A percentile compares a stretch with the other conserved stretches of the same genome.
phyloP scores from a whole-genome alignment of 2,329 filamentous ascomycete genomes.

The Beauveria sp. region DNA sequence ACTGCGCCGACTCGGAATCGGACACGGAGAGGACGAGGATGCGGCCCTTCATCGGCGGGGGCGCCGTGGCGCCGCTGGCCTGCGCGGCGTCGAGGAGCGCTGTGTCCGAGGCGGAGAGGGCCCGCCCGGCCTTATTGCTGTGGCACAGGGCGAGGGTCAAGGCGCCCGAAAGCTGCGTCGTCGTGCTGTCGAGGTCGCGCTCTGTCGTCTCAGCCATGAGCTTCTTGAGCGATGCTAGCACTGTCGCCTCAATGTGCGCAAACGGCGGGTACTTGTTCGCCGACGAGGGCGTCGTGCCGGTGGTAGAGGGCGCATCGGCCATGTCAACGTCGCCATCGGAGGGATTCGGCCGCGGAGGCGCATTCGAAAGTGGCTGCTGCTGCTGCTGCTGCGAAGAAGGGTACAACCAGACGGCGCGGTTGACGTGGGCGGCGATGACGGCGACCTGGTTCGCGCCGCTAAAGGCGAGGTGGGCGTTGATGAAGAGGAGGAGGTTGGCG shows the following conservation, averaged over 20 bases:
- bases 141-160: slow-evolving; percentile 82
- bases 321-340: slow-evolving; percentile 48
- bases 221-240: slow-evolving; percentile 65
- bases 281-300: slow-evolving; percentile 28
- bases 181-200: slow-evolving; percentile 60
- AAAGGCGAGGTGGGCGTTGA: slow-evolving; percentile 92
- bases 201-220: slow-evolving; percentile 64
- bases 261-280: slow-evolving; percentile 95
- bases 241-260: slow-evolving; percentile 72
- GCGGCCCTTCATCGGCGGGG: slow-evolving; percentile 39
- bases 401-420: slow-evolving; percentile 85
- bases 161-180: slow-evolving; percentile 84
- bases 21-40: slow-evolving; percentile 89
- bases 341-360: background rate
- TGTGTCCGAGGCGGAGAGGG: slow-evolving; percentile 50
- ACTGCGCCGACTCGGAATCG: slow-evolving; percentile 76
- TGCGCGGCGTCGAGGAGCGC: slow-evolving; percentile 30
- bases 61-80: slow-evolving; percentile 22
- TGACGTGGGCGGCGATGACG: slow-evolving; percentile 80
- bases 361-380: slow-evolving; percentile 5
- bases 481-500: slow-evolving; percentile 85
- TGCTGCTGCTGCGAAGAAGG: slow-evolving; percentile 41
- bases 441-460: slow-evolving; percentile 91
- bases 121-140: slow-evolving; percentile 74
- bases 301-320: slow-evolving; percentile 35